Evolutionary conservation across 2,329 filamentous ascomycete genomes (phyloP).

Genomic region (Fusarium brachygibbosum): DNA sequence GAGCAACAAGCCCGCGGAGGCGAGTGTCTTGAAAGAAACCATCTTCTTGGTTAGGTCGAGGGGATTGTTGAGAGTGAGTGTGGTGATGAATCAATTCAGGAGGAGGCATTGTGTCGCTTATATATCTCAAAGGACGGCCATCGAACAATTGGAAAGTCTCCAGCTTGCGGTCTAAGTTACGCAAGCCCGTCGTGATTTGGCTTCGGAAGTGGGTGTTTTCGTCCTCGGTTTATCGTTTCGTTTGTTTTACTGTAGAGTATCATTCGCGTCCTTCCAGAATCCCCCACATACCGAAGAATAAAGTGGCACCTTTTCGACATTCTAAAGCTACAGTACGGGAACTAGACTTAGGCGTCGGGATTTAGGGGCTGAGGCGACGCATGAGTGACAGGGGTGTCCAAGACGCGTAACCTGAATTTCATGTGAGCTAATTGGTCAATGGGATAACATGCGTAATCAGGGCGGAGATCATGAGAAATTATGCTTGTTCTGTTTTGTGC

Average conservation of each 20-base stretch:
- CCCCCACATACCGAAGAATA: constrained; percentile 9
- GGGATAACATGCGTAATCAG: neutral
- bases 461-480: neutral
- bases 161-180: neutral
- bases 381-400: neutral
- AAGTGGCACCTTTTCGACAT: neutral
- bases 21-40: constrained; percentile 9
- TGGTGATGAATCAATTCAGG: neutral
- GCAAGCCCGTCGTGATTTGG: neutral
- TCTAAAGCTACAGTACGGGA: neutral
- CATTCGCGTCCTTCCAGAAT: neutral
- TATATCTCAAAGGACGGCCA: neutral
- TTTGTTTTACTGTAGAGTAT: neutral
- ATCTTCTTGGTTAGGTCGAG: neutral
- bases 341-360: neutral
- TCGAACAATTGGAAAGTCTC: neutral
- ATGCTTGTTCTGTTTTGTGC: too few relatives aligned
- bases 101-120: neutral
- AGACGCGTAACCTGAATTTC: neutral
- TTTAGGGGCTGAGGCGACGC: neutral
- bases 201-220: neutral
- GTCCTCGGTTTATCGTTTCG: neutral
- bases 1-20: neutral
- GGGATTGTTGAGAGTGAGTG: neutral
- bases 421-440: neutral